These are phyloP conservation scores for Aspergillus cristatus DNA, from an alignment of 495 filamentous ascomycete genomes.

Conservation along the genomic window DNA sequence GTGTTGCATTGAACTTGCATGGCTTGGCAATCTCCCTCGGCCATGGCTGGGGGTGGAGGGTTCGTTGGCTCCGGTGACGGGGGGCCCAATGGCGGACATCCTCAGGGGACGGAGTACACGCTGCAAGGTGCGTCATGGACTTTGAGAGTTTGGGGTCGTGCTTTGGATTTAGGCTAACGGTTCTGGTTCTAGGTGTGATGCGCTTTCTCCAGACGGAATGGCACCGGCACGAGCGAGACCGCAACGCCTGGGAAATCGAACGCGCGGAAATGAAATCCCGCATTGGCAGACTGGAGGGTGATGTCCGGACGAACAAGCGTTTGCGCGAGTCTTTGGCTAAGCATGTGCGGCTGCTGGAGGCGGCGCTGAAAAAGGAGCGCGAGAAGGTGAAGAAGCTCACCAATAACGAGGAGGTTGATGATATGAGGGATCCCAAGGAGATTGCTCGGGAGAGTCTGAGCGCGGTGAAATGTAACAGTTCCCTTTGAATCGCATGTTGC, in stretches of 20 bases:
- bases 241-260: slow-evolving; percentile 98
- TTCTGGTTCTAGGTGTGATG: slow-evolving; percentile 70
- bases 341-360: slow-evolving; percentile 85
- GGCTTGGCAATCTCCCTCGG: slow-evolving; percentile 55
- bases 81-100: slow-evolving; percentile 47
- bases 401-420: slow-evolving; percentile 41
- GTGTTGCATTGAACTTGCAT: slow-evolving; percentile 22
- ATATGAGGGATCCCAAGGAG: slow-evolving; percentile 32
- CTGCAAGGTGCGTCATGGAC: slow-evolving; percentile 81
- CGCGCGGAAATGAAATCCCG: slow-evolving; percentile 97
- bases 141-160: background rate
- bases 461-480: slow-evolving; percentile 27
- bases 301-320: slow-evolving; percentile 72
- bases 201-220: slow-evolving; percentile 98
- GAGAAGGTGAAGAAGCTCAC: slow-evolving; percentile 39
- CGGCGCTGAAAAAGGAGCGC: slow-evolving; percentile 71
- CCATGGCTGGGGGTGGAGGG: slow-evolving; percentile 57
- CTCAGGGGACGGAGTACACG: slow-evolving; percentile 92
- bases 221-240: slow-evolving; percentile 95
- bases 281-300: slow-evolving; percentile 92
- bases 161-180: slow-evolving; percentile 4
- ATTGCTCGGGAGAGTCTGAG: slow-evolving; percentile 34
- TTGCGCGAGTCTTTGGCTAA: slow-evolving; percentile 79
- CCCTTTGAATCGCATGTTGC: background rate
- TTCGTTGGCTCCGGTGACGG: slow-evolving; percentile 45